Evolutionary conservation across 192 early-diverging fungal genomes (phyloP).

Genomic region (Tieghemiomyces parasiticus): DNA sequence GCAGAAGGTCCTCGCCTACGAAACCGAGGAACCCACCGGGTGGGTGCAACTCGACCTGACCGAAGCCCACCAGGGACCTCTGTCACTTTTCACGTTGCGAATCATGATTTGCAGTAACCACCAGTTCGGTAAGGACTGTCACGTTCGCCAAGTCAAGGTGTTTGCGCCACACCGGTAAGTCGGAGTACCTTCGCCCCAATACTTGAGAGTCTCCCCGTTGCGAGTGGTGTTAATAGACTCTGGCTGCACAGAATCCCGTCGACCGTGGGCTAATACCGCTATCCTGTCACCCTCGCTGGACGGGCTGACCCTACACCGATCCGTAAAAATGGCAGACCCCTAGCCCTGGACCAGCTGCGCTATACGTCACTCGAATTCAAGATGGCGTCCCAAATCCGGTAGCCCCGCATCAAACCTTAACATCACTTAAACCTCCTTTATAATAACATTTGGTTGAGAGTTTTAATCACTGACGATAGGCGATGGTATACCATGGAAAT

Average conservation of each 20-base stretch:
- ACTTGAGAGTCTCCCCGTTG: background rate
- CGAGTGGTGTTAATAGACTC: background rate
- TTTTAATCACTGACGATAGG: background rate
- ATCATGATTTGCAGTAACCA: slow-evolving; percentile 53
- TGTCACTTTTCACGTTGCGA: slow-evolving; percentile 51
- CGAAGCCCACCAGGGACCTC: slow-evolving; percentile 29
- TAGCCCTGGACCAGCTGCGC: background rate
- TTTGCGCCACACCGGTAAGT: slow-evolving; percentile 41
- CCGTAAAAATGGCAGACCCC: too few relatives aligned
- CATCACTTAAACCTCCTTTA: background rate
- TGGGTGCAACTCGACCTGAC: slow-evolving; percentile 52
- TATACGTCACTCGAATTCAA: slow-evolving; percentile 8
- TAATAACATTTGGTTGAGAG: background rate
- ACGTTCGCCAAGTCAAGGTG: slow-evolving; percentile 59
- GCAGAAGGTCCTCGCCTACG: slow-evolving; percentile 35
- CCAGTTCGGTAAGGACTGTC: slow-evolving; percentile 72
- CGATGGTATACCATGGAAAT: background rate
- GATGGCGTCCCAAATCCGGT: slow-evolving; percentile 1
- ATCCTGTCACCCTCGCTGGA: too few relatives aligned
- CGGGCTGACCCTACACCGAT: too few relatives aligned
- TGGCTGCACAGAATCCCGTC: background rate
- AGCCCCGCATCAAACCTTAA: background rate
- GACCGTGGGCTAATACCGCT: background rate
- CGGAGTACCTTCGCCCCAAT: background rate
- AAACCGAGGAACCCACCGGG: slow-evolving; percentile 40